These are phyloP conservation scores for Apostasia shenzhenica DNA, from an alignment of 106 monocot species.

Conservation along the genomic window DNA sequence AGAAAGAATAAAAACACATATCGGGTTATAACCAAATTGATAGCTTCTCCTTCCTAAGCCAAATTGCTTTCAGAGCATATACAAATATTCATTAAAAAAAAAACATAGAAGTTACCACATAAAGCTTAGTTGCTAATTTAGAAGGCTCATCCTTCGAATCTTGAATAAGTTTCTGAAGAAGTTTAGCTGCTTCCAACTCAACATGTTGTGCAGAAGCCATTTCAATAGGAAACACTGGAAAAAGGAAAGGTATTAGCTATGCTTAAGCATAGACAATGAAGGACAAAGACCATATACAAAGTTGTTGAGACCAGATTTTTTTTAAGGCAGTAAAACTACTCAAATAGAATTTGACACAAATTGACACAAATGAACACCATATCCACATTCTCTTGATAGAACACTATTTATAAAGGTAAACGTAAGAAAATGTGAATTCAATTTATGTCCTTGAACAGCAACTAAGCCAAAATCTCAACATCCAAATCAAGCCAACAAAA, in stretches of 20 bases:
- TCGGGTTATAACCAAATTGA: constrained; percentile 3
- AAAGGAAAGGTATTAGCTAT: neutral
- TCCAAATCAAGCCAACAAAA: no score
- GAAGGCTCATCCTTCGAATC: constrained; percentile 96
- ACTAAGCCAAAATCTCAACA: no score
- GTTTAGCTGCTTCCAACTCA: constrained; percentile 91
- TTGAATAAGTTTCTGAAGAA: constrained; percentile 91
- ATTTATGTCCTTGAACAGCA: no score
- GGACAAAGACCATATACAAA: no score
- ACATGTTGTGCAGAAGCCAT: constrained; percentile 86
- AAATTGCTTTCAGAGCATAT: no score
- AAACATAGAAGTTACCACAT: constrained; percentile 47
- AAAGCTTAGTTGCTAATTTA: constrained; percentile 92
- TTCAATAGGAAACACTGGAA: constrained; percentile 19
- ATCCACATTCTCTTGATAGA: no score
- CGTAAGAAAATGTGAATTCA: no score
- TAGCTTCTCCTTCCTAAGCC: neutral
- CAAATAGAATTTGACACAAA: no score
- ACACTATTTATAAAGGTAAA: no score
- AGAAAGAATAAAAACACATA: constrained; percentile 9
- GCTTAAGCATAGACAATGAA: neutral
- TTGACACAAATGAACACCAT: no score
- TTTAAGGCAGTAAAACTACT: no score
- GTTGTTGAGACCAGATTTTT: no score
- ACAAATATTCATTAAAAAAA: neutral